These are phyloP conservation scores for button mushroom (Agaricus bisporus) DNA, from an alignment of 768 basidiomycete species.

Conservation along the genomic window DNA sequence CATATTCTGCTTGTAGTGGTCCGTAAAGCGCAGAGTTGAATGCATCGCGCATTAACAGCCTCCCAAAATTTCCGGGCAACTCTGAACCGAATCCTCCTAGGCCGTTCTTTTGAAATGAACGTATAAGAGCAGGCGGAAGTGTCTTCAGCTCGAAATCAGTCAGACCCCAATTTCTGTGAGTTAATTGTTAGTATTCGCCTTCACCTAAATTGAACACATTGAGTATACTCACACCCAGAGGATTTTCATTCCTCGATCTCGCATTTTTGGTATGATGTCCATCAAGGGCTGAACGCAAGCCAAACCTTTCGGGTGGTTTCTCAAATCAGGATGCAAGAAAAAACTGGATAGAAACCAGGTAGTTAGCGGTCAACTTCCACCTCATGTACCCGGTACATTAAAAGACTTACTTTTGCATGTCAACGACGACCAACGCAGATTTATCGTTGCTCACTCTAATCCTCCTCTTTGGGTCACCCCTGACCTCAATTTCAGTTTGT, in stretches of 20 bases:
- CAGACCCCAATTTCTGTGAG: conserved; percentile 62
- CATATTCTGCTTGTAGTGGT: conserved; percentile 50
- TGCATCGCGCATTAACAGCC: conserved; percentile 50
- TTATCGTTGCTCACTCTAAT: conserved; percentile 43
- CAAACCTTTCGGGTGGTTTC: conserved; percentile 48
- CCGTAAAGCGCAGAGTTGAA: conserved; percentile 59
- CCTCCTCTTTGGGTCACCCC: conserved; percentile 34
- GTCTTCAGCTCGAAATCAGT: conserved; percentile 57
- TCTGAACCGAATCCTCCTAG: conserved; percentile 48
- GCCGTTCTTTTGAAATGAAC: conserved; percentile 45
- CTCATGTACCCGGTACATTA: not conserved
- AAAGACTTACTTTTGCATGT: conserved; percentile 63
- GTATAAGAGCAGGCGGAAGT: conserved; percentile 53
- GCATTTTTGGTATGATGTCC: conserved; percentile 39
- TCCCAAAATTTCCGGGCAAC: conserved; percentile 48
- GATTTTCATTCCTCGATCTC: conserved; percentile 46
- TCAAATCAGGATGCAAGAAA: conserved; percentile 58
- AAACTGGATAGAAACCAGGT: conserved; percentile 30
- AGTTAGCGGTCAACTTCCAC: not conserved
- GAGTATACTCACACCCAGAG: conserved; percentile 51
- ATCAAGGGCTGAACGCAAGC: conserved; percentile 51
- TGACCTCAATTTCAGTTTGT: conserved; percentile 51
- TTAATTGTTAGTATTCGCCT: not conserved
- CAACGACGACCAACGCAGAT: conserved; percentile 57
- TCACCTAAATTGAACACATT: not conserved